phyloP scores from a whole-genome alignment of 2,329 filamentous ascomycete species.

The Alternaria incomplexa region DNA sequence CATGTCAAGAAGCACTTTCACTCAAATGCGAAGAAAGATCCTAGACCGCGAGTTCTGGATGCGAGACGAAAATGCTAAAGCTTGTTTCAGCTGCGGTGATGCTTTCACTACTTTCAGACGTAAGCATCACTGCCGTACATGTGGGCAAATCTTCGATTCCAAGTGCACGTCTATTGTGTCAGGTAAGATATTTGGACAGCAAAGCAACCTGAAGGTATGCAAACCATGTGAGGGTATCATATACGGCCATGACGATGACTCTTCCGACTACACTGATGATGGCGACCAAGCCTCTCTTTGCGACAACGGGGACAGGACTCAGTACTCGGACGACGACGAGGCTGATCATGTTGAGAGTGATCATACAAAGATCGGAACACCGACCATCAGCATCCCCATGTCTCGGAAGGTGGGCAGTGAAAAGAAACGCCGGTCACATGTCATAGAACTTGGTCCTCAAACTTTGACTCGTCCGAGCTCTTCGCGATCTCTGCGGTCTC shows the following conservation, averaged over 20 bases:
- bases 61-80: slow-evolving; percentile 97
- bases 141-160: slow-evolving; percentile 97
- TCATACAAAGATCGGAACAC: slow-evolving; percentile 56
- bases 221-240: slow-evolving; percentile 92
- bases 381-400: slow-evolving; percentile 70
- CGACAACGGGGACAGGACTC: slow-evolving; percentile 37
- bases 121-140: slow-evolving; percentile 94
- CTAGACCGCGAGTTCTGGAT: slow-evolving; percentile 98
- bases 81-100: slow-evolving; percentile 91
- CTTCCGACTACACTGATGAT: slow-evolving; percentile 87
- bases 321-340: slow-evolving; percentile 30
- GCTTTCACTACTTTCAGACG: slow-evolving; percentile 91
- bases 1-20: slow-evolving; percentile 48
- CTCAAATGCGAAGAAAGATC: slow-evolving; percentile 81
- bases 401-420: slow-evolving; percentile 73
- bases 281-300: slow-evolving; percentile 69
- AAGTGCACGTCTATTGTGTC: slow-evolving; percentile 94
- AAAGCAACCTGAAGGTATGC: slow-evolving; percentile 84
- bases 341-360: slow-evolving; percentile 43
- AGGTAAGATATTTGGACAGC: slow-evolving; percentile 85
- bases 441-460: slow-evolving; percentile 84
- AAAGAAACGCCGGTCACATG: slow-evolving; percentile 80
- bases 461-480: slow-evolving; percentile 86
- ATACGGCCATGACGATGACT: slow-evolving; percentile 86
- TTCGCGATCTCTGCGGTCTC: slow-evolving; percentile 83